Base-by-base conservation (phyloP, 2,329 filamentous ascomycete species). In the Phyllosticta paracitricarpa region DNA sequence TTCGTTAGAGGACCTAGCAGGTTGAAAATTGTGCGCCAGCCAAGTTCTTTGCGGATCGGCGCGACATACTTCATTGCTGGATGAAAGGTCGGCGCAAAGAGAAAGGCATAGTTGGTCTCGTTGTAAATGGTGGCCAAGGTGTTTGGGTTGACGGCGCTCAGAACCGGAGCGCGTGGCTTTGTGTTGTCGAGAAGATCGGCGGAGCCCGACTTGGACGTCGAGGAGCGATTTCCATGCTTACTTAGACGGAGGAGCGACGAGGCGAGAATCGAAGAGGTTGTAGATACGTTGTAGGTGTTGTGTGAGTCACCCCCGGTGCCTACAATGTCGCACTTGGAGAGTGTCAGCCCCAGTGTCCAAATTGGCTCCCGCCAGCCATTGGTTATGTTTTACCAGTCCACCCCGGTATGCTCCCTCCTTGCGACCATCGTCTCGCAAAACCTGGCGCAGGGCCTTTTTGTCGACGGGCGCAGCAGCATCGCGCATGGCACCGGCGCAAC, bases 211-310 rank as follows among this genome's bases (percentile, higher is more conserved):
- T 94, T 92, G 60, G 92, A 97, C 2, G 94, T 97, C 60, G 91
- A 94, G 52, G 94, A 92, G 66, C 89, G 87, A 79, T 99, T 99
- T 65, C 94, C 94, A 77, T 99, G 94, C 78, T 99, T 99, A 66
- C 89, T 90, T 62, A 96, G 82, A 68, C 95, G 82, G 40, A 99
- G 83, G 28, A 95, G 79, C 4, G 91, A 86, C 5, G 91, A 95
- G 55, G 90, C 91, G 40, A 99, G 80, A 70, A 99, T 97, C 19
- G 91, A 96, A 2, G 94, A 85, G 6, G 94, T 96, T 4, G 94
- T 99, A 68, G 89, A 94, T 72, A 99, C 93, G 75, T 99, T 99
- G 84, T 96, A 99, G 35, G 94, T 99, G 75, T 96, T 91, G 81
- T 97, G 92, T 22, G 89, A 88, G 78, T 99, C 94, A 70, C 94